Percentiles rank a stretch among this genome's conserved stretches.
phyloP scores from a whole-genome alignment of 805 yeast genomes.

The Yarrowia sp. region DNA sequence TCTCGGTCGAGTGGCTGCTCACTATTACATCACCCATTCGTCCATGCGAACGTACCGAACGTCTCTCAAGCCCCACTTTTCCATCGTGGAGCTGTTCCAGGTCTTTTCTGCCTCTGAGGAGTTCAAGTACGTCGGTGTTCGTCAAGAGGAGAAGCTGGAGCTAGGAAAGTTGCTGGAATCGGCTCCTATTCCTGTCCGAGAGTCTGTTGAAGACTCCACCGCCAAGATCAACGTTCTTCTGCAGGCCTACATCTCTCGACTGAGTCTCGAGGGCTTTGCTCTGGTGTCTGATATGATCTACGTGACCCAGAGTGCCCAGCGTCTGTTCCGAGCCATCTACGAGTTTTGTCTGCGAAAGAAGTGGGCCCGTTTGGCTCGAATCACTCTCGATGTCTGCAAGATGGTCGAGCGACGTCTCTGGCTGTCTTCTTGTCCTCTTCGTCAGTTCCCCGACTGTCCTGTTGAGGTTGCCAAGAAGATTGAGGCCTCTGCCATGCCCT shows the following conservation, averaged over 20 bases:
- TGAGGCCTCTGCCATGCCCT: slow-evolving; percentile 79
- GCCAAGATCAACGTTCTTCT: slow-evolving; percentile 77
- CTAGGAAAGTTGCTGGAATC: slow-evolving; percentile 61
- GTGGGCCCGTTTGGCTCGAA: slow-evolving; percentile 65
- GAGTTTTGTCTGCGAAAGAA: slow-evolving; percentile 68
- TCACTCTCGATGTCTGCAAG: slow-evolving; percentile 63
- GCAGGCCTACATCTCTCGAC: slow-evolving; percentile 80
- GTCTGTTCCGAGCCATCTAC: slow-evolving; percentile 78
- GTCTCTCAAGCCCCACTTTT: slow-evolving; percentile 59
- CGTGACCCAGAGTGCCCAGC: slow-evolving; percentile 87
- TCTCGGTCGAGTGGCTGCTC: slow-evolving; percentile 79
- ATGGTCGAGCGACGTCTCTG: slow-evolving; percentile 81
- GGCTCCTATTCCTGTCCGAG: slow-evolving; percentile 85
- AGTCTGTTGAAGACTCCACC: slow-evolving; percentile 60
- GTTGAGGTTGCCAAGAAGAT: slow-evolving; percentile 63
- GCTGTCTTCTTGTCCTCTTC: slow-evolving; percentile 78
- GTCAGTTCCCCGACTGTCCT: slow-evolving; percentile 78
- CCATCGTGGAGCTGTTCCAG: slow-evolving; percentile 70
- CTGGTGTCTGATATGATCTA: slow-evolving; percentile 89
- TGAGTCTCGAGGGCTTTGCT: slow-evolving; percentile 82
- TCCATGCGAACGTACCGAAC: slow-evolving; percentile 67
- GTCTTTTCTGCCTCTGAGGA: slow-evolving; percentile 81
- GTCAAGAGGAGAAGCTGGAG: slow-evolving; percentile 82
- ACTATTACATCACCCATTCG: slow-evolving; percentile 72
- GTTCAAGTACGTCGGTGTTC: slow-evolving; percentile 74